Evolutionary conservation across 2,329 filamentous ascomycete genomes (phyloP), one percentile per base, ranked within the genome.

Genomic region (Pezicula carpinea): DNA sequence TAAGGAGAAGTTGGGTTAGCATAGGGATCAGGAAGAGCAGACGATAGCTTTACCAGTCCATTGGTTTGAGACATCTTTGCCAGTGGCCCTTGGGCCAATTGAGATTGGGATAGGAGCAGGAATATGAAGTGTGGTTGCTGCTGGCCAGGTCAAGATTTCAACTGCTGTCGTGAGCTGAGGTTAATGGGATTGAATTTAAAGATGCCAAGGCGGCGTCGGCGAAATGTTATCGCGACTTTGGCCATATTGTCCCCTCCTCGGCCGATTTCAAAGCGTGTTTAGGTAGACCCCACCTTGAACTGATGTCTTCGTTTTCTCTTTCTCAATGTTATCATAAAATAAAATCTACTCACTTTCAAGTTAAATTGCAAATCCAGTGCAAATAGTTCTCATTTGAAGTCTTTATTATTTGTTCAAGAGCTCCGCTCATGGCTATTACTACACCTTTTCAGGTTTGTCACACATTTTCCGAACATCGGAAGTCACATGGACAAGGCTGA

Each of bases 1-100:
- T 59, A 36, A 43, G 33, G 15, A 19, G 29, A 26, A 49, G 54
- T 32, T 48, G 43, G 35, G 29, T n/a, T 35, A 29, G 23, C 8
- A 32, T 41, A 5, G 38, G 19, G 39, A 19, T 26, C 14, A 17
- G 18, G 7, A 39, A 50, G 34, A 47, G 17, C 6, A 34, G 22
- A 22, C 43, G 47, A 35, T 23, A 40, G 46, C 59, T 73, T 63
- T 79, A 91, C 87, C 67, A 85, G 73, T 62, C 87, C 87, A 63
- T 90, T 72, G 56, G 80, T 85, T 76, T 90, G 87, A 58, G 87
- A 91, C 87, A 92, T 92, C 50, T 48, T 69, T 60, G 52, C 34
- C 43, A 39, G 14, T 46, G 49, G 53, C 56, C 53, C 52, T 38
- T 32, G 38, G 58, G 51, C 55, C 53, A 38, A 53, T 59, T 56